Percentiles rank a stretch among this genome's conserved stretches.
phyloP scores from a whole-genome alignment of 2,329 filamentous ascomycete species.

The Phialophora chinensis region DNA sequence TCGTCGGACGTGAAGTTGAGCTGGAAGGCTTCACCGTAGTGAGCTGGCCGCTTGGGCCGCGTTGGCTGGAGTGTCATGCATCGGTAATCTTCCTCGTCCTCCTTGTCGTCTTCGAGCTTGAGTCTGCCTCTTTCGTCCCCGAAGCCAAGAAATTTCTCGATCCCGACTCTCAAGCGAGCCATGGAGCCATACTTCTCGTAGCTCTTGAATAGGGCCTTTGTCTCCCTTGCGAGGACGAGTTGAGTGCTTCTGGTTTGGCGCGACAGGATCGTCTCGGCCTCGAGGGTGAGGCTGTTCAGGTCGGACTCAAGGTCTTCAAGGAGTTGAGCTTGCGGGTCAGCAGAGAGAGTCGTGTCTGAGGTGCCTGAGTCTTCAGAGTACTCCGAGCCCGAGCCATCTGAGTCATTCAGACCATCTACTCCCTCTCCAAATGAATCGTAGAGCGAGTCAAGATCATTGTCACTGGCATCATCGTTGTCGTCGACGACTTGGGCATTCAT shows the following conservation, averaged over 20 bases:
- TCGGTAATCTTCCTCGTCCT: constrained; percentile 6
- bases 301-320: constrained; percentile 24
- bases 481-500: not conserved
- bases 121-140: constrained; percentile 25
- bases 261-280: constrained; percentile 33
- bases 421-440: constrained; percentile 4
- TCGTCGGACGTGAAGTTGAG: constrained; percentile 29
- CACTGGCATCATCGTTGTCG: not conserved
- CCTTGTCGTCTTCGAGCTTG: constrained; percentile 16
- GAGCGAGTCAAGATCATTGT: constrained; percentile 1
- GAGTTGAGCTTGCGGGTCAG: constrained; percentile 9
- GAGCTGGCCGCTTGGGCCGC: constrained; percentile 15
- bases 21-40: constrained; percentile 30
- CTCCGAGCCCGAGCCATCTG: not conserved
- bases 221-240: constrained; percentile 26
- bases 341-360: not conserved
- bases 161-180: constrained; percentile 27
- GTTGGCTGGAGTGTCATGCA: not conserved
- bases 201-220: constrained; percentile 31
- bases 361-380: not conserved
- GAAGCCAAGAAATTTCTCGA: constrained; percentile 30
- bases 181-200: constrained; percentile 37
- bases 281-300: constrained; percentile 29
- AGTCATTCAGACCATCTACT: not conserved
- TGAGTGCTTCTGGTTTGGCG: constrained; percentile 34